Conservation (phyloP, 306 rosid species). For the Castanea mollissima region DNA sequence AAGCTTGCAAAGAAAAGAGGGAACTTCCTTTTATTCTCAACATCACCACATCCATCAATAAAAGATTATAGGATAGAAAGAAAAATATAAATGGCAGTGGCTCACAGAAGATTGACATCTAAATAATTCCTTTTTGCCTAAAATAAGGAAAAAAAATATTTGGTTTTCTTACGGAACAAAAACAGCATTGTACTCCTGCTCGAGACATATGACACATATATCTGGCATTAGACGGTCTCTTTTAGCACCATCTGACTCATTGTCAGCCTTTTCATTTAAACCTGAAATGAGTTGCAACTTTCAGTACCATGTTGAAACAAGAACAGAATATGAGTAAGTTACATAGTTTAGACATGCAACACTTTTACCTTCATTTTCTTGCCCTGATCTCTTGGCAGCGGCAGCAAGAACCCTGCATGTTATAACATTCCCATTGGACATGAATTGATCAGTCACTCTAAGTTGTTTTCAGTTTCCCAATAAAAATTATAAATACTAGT, state of each 20-base stretch:
- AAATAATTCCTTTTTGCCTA: not conserved
- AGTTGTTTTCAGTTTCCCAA: slow-evolving; percentile 19
- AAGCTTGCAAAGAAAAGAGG: not conserved
- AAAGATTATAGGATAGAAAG: not conserved
- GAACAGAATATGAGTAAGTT: slow-evolving; percentile 8
- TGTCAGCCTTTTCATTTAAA: slow-evolving; percentile 44
- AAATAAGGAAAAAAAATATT: slow-evolving; percentile 14
- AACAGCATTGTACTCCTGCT: slow-evolving; percentile 87
- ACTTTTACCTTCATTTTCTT: slow-evolving; percentile 67
- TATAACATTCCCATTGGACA: slow-evolving; percentile 2
- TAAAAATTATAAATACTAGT: slow-evolving; percentile 21
- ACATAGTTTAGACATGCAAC: not conserved
- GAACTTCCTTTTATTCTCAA: too few relatives aligned
- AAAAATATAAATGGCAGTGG: not conserved
- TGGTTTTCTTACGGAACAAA: slow-evolving; percentile 86
- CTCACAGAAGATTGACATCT: not conserved
- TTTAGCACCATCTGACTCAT: slow-evolving; percentile 51
- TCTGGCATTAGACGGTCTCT: slow-evolving; percentile 77
- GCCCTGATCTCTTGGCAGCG: slow-evolving; percentile 76
- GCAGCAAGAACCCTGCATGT: slow-evolving; percentile 91
- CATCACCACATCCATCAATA: not conserved
- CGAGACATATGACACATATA: slow-evolving; percentile 96
- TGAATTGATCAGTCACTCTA: not conserved
- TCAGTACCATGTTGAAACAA: slow-evolving; percentile 2
- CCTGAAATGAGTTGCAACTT: slow-evolving; percentile 43